These are phyloP conservation scores for Neurospora sp. DNA, from an alignment of 495 filamentous ascomycete genomes.

Conservation along the genomic window DNA sequence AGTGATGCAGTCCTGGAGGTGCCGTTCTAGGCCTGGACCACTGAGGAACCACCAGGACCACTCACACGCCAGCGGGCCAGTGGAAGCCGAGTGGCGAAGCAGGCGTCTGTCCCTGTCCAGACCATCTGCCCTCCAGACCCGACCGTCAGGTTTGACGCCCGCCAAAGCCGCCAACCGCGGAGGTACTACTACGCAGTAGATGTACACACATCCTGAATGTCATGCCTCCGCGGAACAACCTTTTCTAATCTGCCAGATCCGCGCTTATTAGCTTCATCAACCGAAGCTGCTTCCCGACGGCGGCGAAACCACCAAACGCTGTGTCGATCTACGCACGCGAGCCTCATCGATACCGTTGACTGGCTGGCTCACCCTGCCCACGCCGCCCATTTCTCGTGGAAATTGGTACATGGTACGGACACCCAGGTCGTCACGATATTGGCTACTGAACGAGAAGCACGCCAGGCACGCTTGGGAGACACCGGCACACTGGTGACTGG, in stretches of 20 bases:
- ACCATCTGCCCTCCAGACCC: background rate
- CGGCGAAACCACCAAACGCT: background rate
- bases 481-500: background rate
- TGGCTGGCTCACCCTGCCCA: background rate
- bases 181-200: background rate
- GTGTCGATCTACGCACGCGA: background rate
- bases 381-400: background rate
- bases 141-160: background rate
- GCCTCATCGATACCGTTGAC: background rate
- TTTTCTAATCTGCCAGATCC: background rate
- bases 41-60: background rate
- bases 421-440: background rate
- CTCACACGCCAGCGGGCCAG: background rate
- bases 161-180: background rate
- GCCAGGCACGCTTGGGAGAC: background rate
- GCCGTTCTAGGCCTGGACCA: background rate
- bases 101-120: background rate
- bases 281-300: background rate
- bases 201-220: background rate
- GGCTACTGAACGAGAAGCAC: background rate
- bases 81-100: background rate
- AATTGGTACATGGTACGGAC: background rate
- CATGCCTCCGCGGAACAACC: background rate
- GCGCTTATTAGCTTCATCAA: background rate
- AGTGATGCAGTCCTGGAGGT: background rate